Base-by-base conservation (phyloP, 495 filamentous ascomycete genomes). In the Aspergillus olivimuriae region DNA sequence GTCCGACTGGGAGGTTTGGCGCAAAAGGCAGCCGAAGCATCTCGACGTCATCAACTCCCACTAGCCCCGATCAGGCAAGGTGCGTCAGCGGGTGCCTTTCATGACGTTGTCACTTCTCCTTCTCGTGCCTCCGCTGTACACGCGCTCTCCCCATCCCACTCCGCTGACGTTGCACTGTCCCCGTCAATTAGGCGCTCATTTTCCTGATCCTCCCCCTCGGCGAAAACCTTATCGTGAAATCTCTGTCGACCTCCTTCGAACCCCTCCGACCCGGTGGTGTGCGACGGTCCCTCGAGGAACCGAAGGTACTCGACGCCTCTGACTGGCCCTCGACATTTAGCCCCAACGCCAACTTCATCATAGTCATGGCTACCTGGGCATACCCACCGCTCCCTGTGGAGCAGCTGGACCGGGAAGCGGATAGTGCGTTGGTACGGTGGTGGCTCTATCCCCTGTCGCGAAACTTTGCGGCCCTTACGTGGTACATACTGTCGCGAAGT, bases 371-470 rank as follows among this genome's bases (percentile, higher is more conserved):
- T 34, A 81, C 86, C 36, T 79, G 81, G 57, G 81, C 85, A 44
- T 89, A 81, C 70, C 87, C 87, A 61, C 83, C 80, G 44, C 73
- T 90, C 39, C 61, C 81, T 36, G 67, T 73, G 14, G 74, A 81
- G 19, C 66, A 80, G 50, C 68, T 88, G 63, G 75, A 78, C 61
- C 67, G 69, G 65, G 77, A 83, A 53, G 75, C 87, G 59, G 76
- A 86, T 58, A 68, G 75, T 46, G 76, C 83, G 30, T 69, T 82
- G 70, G 82, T 91, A 73, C 24, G 71, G 63, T 36, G 21, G 34
- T 33, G 21, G 34, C 35, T 21, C 18, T 32, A 14, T 20, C 22
- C 14, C 33, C 33, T 43, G 19, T 24, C 11, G 17, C 19, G 24
- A n/a, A n/a, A 20, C 24, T 39, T 28, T 21, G 15, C 23, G 11